These are phyloP conservation scores for Penicillium psychrofluorescens DNA, from an alignment of 495 filamentous ascomycete species.

Conservation along the genomic window DNA sequence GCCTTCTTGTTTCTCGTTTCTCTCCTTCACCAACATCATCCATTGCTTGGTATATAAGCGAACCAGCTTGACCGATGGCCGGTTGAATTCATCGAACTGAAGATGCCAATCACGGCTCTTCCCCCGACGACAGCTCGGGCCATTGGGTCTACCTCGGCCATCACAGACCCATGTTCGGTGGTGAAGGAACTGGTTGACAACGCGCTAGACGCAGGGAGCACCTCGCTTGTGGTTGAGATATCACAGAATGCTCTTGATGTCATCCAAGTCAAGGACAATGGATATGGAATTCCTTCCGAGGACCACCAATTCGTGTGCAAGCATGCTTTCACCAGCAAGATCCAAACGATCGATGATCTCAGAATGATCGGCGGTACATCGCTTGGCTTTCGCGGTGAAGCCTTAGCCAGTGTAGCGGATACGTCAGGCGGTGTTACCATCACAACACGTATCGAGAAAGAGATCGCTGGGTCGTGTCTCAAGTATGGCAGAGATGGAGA, in stretches of 20 bases:
- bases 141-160: conserved; percentile 65
- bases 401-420: conserved; percentile 70
- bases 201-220: conserved; percentile 74
- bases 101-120: conserved; percentile 62
- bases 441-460: conserved; percentile 63
- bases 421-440: conserved; percentile 57
- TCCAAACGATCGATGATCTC: conserved; percentile 67
- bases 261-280: conserved; percentile 90
- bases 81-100: conserved; percentile 8
- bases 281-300: conserved; percentile 64
- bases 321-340: conserved; percentile 80
- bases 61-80: conserved; percentile 2
- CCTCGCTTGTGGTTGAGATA: conserved; percentile 64
- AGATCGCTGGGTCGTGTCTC: conserved; percentile 53
- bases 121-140: conserved; percentile 55
- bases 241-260: conserved; percentile 69
- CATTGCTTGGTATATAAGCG: not conserved
- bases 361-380: conserved; percentile 53
- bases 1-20: not conserved
- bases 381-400: conserved; percentile 84
- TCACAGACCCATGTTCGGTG: conserved; percentile 64
- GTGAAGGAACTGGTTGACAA: conserved; percentile 95
- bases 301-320: conserved; percentile 65
- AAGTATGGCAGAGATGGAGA: conserved; percentile 47
- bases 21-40: not conserved